A percentile compares a stretch with the other conserved stretches of the same genome.
Evolutionary conservation across 179 eudicot genomes (phyloP).

Genomic region (Silene vulgaris): DNA sequence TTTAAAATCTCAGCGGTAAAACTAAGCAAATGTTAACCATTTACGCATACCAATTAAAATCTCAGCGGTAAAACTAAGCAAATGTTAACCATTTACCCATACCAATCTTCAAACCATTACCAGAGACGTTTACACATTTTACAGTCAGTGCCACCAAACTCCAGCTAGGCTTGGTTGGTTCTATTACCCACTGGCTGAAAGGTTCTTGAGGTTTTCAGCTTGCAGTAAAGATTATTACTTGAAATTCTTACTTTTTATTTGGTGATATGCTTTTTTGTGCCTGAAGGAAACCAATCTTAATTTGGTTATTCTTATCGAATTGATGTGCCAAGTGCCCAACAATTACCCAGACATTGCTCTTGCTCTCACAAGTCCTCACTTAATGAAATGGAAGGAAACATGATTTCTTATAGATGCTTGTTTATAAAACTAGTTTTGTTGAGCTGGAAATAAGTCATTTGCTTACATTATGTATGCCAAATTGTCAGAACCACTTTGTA

Average conservation of each 20-base stretch:
- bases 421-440: not conserved
- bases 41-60: not conserved
- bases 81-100: not conserved
- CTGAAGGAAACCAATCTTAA: not conserved
- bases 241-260: not conserved
- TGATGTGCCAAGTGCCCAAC: not conserved
- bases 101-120: not conserved
- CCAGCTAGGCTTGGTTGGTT: not conserved
- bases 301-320: not conserved
- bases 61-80: not conserved
- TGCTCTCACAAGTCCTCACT: not conserved
- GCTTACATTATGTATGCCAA: not conserved
- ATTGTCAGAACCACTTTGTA: not conserved
- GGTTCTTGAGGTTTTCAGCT: not conserved
- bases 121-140: not conserved
- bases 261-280: not conserved
- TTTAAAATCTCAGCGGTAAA: not conserved
- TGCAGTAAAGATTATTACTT: not conserved
- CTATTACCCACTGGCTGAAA: not conserved
- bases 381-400: not conserved
- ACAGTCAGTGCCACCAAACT: conserved; percentile 1
- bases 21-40: not conserved
- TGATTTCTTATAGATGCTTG: not conserved
- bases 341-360: not conserved
- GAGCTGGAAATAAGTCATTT: not conserved